Percentiles rank a stretch among this genome's conserved stretches.
These are phyloP conservation scores for Leishmania guyanensis DNA, from an alignment of 208 protist species.

Conservation along the genomic window DNA sequence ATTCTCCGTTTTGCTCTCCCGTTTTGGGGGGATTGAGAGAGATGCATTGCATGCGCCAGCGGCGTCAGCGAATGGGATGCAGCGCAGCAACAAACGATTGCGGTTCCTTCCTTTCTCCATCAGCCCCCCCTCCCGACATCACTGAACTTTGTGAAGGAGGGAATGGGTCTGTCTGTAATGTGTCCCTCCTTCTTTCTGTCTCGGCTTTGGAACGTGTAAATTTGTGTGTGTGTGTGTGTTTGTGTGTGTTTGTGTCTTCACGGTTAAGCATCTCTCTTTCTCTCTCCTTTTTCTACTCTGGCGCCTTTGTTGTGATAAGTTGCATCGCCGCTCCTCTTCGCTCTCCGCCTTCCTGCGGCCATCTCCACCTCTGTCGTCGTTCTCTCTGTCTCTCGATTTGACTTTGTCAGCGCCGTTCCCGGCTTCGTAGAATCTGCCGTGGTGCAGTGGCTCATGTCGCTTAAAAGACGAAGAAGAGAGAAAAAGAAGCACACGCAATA, in stretches of 20 bases:
- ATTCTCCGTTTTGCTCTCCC: constrained; percentile 7
- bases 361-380: neutral
- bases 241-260: neutral
- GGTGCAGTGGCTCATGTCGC: neutral
- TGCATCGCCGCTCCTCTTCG: neutral
- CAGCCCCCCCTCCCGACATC: neutral
- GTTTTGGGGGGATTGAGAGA: neutral
- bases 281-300: neutral
- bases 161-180: neutral
- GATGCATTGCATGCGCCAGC: neutral
- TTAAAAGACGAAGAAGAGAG: neutral
- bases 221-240: neutral
- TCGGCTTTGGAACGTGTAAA: neutral
- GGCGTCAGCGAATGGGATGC: neutral
- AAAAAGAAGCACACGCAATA: neutral
- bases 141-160: neutral
- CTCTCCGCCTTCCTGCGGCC: neutral
- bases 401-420: neutral
- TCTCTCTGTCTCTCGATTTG: neutral
- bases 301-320: neutral
- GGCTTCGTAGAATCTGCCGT: neutral
- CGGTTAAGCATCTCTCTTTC: neutral
- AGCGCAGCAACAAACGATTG: neutral
- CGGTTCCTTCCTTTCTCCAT: neutral
- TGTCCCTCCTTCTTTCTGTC: neutral